phyloP scores from a whole-genome alignment of 2,329 filamentous ascomycete genomes.

The Penicillium sp. region DNA sequence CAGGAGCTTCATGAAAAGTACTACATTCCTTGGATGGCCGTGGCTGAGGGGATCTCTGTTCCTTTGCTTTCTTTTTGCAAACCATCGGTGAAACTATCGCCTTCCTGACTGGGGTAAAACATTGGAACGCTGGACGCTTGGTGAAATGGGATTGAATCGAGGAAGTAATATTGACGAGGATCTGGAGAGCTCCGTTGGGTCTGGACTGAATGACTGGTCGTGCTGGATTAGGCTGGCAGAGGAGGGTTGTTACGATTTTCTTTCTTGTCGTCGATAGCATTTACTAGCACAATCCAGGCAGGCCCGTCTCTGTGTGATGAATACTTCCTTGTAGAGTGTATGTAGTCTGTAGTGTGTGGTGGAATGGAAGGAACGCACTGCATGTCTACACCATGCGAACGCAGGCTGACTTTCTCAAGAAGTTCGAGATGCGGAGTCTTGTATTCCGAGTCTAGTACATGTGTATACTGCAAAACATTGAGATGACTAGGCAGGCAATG shows the following conservation, averaged over 20 bases:
- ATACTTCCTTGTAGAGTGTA: not conserved
- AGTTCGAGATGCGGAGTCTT: not conserved
- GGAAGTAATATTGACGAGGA: not conserved
- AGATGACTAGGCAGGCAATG: not conserved
- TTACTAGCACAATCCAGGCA: conserved; percentile 27
- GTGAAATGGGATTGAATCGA: conserved; percentile 4
- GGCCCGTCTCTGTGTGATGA: conserved; percentile 18
- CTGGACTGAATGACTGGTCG: not conserved
- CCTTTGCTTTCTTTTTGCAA: not conserved
- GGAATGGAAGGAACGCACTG: too few species aligned
- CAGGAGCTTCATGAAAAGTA: not conserved
- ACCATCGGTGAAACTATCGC: not conserved
- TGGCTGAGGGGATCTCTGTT: not conserved
- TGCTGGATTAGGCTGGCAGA: not conserved
- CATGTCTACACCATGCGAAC: too few species aligned
- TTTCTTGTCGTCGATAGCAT: conserved; percentile 21
- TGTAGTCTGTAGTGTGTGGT: not conserved
- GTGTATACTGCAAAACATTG: not conserved
- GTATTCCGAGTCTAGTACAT: not conserved
- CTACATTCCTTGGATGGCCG: not conserved
- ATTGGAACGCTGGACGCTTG: not conserved
- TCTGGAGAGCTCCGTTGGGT: not conserved
- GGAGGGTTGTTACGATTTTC: conserved; percentile 20
- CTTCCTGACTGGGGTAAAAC: not conserved
- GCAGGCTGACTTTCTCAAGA: not conserved